These are phyloP conservation scores for Colletotrichum sojae DNA, from an alignment of 2,329 filamentous ascomycete genomes.

Conservation along the genomic window DNA sequence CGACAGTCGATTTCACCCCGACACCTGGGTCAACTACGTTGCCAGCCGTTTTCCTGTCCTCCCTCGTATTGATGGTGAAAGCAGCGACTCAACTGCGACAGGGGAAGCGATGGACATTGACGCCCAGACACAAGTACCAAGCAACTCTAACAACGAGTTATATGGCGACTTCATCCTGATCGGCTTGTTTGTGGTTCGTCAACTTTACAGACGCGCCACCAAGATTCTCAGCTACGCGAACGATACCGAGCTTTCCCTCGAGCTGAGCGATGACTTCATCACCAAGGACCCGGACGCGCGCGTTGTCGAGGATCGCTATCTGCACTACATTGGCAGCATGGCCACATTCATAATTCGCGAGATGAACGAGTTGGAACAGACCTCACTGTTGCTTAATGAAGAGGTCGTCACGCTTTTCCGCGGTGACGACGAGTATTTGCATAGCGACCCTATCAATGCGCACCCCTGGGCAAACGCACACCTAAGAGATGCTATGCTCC, in stretches of 20 bases:
- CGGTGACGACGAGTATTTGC: constrained; percentile 34
- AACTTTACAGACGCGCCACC: constrained; percentile 59
- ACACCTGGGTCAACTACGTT: constrained; percentile 36
- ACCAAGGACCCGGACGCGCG: constrained; percentile 42
- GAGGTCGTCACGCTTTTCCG: constrained; percentile 57
- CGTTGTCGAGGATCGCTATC: constrained; percentile 51
- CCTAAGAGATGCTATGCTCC: constrained; percentile 34
- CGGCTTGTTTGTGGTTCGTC: constrained; percentile 53
- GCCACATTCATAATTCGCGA: constrained; percentile 55
- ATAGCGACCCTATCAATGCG: constrained; percentile 7
- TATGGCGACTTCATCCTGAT: constrained; percentile 57
- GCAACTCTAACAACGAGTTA: constrained; percentile 44
- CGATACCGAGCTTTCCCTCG: constrained; percentile 45
- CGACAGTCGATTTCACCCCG: constrained; percentile 28
- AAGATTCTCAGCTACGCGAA: constrained; percentile 44
- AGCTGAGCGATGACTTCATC: constrained; percentile 51
- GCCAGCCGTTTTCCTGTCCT: constrained; percentile 27
- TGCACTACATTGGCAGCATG: constrained; percentile 53
- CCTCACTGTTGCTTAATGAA: constrained; percentile 48
- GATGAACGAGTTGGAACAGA: constrained; percentile 55
- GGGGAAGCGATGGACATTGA: constrained; percentile 26
- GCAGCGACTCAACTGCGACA: neutral
- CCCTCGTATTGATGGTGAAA: constrained; percentile 24
- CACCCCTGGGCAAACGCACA: constrained; percentile 33
- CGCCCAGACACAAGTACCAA: neutral